Percentiles rank a stretch among this genome's conserved stretches.
These are phyloP conservation scores for Termitomyces sp. DNA, from an alignment of 768 basidiomycete species.

Conservation along the genomic window DNA sequence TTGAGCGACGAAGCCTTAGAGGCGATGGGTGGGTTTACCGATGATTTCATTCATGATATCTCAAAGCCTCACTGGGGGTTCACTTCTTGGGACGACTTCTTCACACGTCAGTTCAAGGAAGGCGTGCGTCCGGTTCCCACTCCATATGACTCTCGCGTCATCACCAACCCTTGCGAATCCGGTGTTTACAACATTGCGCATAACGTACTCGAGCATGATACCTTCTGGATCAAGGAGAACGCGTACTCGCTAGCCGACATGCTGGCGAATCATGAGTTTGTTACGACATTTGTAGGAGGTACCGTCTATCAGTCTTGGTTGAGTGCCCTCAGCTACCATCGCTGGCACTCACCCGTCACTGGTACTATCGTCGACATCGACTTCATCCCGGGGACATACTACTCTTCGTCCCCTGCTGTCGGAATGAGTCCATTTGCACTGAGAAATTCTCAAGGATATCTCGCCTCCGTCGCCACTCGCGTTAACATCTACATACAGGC, in stretches of 20 bases:
- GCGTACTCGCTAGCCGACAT: conserved; percentile 48
- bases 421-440: conserved; percentile 9
- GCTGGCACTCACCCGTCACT: conserved; percentile 48
- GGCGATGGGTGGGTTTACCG: conserved; percentile 6
- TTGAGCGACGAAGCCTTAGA: conserved; percentile 23
- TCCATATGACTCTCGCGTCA: conserved; percentile 20
- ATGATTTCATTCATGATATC: conserved; percentile 4
- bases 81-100: conserved; percentile 37
- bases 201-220: conserved; percentile 31
- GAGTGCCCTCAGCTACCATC: conserved; percentile 42
- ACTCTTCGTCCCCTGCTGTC: conserved; percentile 10
- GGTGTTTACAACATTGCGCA: conserved; percentile 31
- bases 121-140: conserved; percentile 29
- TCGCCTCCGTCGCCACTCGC: conserved; percentile 42
- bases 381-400: conserved; percentile 41
- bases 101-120: conserved; percentile 32
- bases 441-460: conserved; percentile 29
- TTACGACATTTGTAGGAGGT: conserved; percentile 33
- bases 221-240: conserved; percentile 50
- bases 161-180: conserved; percentile 45
- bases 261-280: conserved; percentile 30
- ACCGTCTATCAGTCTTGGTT: conserved; percentile 47
- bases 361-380: conserved; percentile 32
- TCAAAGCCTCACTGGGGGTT: conserved; percentile 4
- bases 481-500: conserved; percentile 52